Evolutionary conservation across 2,329 filamentous ascomycete genomes (phyloP).

Genomic region (Colletotrichum eleusines): DNA sequence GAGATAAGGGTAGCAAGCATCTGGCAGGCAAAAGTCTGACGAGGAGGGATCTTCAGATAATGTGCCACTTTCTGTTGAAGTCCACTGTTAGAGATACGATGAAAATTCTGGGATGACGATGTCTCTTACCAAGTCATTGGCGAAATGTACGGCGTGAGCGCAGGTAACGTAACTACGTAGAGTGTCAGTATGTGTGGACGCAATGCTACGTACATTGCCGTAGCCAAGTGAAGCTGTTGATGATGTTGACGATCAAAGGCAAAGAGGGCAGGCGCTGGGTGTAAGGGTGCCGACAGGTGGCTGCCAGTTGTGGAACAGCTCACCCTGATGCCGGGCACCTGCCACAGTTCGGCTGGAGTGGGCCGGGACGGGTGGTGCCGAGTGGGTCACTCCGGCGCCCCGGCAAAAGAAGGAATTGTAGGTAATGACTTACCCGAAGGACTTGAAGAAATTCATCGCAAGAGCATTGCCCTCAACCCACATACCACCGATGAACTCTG

Average conservation of each 20-base stretch:
- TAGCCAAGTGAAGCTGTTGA: no score
- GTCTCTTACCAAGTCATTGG: constrained; percentile 52
- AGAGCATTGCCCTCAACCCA: constrained; percentile 58
- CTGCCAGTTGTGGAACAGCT: no score
- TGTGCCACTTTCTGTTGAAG: constrained; percentile 58
- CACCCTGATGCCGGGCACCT: no score
- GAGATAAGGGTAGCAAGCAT: constrained; percentile 68
- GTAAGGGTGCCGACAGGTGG: constrained; percentile 30
- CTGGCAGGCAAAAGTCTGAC: constrained; percentile 69
- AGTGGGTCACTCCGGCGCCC: no score
- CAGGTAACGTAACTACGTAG: constrained; percentile 56
- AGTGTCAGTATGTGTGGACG: background rate
- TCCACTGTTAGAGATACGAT: background rate
- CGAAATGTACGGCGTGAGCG: constrained; percentile 64
- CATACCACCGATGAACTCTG: constrained; percentile 61
- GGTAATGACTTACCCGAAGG: constrained; percentile 40
- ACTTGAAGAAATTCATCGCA: constrained; percentile 63
- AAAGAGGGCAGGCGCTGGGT: no score
- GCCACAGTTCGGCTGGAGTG: no score
- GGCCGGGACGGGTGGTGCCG: no score
- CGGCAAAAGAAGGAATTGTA: no score
- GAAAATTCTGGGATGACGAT: no score
- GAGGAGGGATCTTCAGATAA: constrained; percentile 72
- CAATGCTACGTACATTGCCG: no score
- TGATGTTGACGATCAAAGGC: constrained; percentile 15